Evolutionary conservation across 2,329 filamentous ascomycete species (phyloP), one percentile per base, ranked within the genome.

Genomic region (Paecilomyces formosus): DNA sequence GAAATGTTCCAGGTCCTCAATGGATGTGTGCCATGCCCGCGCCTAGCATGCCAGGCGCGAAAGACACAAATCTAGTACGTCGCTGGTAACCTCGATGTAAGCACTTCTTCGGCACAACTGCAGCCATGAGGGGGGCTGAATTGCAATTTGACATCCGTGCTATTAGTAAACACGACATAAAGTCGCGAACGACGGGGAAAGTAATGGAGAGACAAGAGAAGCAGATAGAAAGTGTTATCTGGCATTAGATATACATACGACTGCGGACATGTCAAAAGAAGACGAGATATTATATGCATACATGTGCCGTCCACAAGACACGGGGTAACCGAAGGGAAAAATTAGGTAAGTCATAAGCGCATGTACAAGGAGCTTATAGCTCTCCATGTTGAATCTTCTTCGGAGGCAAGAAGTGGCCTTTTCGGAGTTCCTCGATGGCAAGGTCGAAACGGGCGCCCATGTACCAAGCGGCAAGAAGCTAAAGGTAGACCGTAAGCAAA

Each of bases 81-180:
- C 72, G 66, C 69, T 73, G 74, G 68, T 55, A 62, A 58, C n/a
- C 15, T 75, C 64, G 58, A 83, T 94, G 82, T 95, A 85, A 94
- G 92, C 92, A 96, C 91, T 91, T 96, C 91, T 96, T 92, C 90
- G 92, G 92, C 92, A 91, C 92, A 94, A 92, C 86, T 84, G 82
- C 86, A 92, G 90, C 88, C 90, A 96, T 87, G 78, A 66, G 72
- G 70, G 6, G 74, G 77, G 86, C 87, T 85, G 85, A 81, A 88
- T 93, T 94, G 92, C 86, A 97, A 96, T 96, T 96, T 96, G 92
- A 97, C 92, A 96, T 96, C 90, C 88, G 90, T 96, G 92, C 92
- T 93, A 78, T 39, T 12, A 45, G 35, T 15, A 22, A 13, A 26
- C 6, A 2, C 21, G 26, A 15, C 39, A 52, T 26, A 52, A 24